Evolutionary conservation across 2,329 filamentous ascomycete genomes (phyloP).

Genomic region (Exophiala phaeomuriformis): DNA sequence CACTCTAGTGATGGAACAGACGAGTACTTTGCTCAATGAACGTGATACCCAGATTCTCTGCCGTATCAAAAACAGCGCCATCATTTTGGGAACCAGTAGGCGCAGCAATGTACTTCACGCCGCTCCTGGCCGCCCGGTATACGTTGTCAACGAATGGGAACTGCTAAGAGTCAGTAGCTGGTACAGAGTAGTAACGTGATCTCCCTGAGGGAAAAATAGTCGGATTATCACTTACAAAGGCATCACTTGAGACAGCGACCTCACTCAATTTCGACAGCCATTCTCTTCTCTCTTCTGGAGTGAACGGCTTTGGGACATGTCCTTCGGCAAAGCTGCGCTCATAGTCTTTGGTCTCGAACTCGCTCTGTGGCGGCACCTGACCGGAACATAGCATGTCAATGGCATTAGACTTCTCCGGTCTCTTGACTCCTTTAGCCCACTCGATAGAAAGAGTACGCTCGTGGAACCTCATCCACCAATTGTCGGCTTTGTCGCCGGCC

Average conservation of each 20-base stretch:
- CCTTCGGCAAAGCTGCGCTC: constrained; percentile 78
- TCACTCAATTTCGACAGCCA: constrained; percentile 71
- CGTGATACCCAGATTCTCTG: constrained; percentile 83
- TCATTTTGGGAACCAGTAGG: constrained; percentile 65
- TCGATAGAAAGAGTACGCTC: constrained; percentile 77
- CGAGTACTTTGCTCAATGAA: constrained; percentile 93
- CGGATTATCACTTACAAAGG: constrained; percentile 64
- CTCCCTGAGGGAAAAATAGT: not conserved
- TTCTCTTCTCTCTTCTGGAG: constrained; percentile 70
- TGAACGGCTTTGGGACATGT: constrained; percentile 68
- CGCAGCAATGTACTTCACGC: constrained; percentile 91
- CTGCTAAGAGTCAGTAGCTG: constrained; percentile 38
- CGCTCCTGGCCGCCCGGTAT: constrained; percentile 79
- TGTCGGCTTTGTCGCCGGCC: constrained; percentile 96
- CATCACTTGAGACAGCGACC: constrained; percentile 86
- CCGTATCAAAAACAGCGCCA: constrained; percentile 60
- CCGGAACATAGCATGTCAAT: constrained; percentile 93
- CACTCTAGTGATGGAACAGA: constrained; percentile 76
- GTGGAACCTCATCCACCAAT: constrained; percentile 99
- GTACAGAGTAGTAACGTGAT: not conserved
- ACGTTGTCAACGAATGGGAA: constrained; percentile 99
- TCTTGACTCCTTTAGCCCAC: constrained; percentile 97
- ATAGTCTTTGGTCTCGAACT: constrained; percentile 77
- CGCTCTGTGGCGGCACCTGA: constrained; percentile 67
- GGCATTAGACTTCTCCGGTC: constrained; percentile 94